Evolutionary conservation across 306 rosid genomes (phyloP).

Genomic region (Glycine tomentella): DNA sequence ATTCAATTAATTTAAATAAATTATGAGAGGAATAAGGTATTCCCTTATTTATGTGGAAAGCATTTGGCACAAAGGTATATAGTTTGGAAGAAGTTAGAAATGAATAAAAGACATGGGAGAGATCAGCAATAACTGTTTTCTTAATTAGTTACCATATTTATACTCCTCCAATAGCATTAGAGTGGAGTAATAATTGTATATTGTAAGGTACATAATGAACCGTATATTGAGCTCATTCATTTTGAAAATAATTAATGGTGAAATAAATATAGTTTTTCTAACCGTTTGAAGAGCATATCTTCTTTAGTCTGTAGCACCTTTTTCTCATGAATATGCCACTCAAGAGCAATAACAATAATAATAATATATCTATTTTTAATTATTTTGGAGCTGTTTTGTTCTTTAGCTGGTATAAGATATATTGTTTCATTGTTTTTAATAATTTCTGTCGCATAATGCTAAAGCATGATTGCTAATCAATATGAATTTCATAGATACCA

Average conservation of each 20-base stretch:
- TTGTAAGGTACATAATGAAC: slow-evolving; percentile 32
- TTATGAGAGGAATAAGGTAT: no score
- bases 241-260: slow-evolving; percentile 7
- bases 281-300: slow-evolving; percentile 46
- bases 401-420: slow-evolving; percentile 30
- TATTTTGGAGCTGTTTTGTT: slow-evolving; percentile 14
- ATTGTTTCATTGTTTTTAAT: slow-evolving; percentile 4
- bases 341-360: background rate
- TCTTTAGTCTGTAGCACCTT: slow-evolving; percentile 23
- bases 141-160: slow-evolving; percentile 35
- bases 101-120: slow-evolving; percentile 25
- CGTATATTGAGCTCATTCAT: slow-evolving; percentile 13
- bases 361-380: background rate
- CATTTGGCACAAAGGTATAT: slow-evolving; percentile 23
- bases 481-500: slow-evolving; percentile 31
- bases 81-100: slow-evolving; percentile 25
- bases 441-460: slow-evolving; percentile 32
- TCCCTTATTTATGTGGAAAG: no score
- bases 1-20: background rate
- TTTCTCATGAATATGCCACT: slow-evolving; percentile 40
- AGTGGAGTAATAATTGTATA: slow-evolving; percentile 6
- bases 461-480: slow-evolving; percentile 48
- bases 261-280: slow-evolving; percentile 28
- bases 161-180: slow-evolving; percentile 18
- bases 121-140: slow-evolving; percentile 27